phyloP scores from a whole-genome alignment of 306 rosid genomes.

The Vigna angularis region DNA sequence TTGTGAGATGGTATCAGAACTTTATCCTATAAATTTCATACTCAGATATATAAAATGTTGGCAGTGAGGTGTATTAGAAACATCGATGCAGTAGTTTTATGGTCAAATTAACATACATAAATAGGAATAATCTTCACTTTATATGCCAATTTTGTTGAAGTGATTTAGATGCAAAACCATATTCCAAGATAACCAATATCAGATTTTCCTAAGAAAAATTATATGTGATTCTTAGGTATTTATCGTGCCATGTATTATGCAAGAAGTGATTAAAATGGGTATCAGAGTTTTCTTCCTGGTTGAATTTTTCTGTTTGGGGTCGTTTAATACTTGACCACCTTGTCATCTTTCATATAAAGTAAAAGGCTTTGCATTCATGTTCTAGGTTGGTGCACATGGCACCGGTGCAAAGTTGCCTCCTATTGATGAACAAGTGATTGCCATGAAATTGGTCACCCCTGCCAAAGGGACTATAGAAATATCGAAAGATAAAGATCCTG shows the following conservation, averaged over 20 bases:
- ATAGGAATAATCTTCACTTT: too few species aligned
- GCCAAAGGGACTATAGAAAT: constrained; percentile 90
- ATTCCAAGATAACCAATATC: not conserved
- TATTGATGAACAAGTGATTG: constrained; percentile 91
- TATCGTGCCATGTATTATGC: not conserved
- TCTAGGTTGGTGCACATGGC: constrained; percentile 98
- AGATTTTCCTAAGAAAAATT: not conserved
- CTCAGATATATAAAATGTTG: too few species aligned
- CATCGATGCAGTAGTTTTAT: not conserved
- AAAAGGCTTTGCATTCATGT: constrained; percentile 22
- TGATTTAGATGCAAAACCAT: too few species aligned
- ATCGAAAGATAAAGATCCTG: constrained; percentile 86
- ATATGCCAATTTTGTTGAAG: too few species aligned
- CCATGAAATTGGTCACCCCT: constrained; percentile 94
- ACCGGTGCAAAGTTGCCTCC: constrained; percentile 97
- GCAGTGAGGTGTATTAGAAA: too few species aligned
- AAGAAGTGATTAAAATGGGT: constrained; percentile 7
- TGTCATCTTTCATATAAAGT: not conserved
- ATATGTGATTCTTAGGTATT: not conserved
- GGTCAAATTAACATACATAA: not conserved
- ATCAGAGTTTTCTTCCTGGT: constrained; percentile 7
- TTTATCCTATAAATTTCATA: too few species aligned
- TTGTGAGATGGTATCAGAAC: too few species aligned
- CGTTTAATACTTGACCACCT: constrained; percentile 1
- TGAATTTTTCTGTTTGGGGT: constrained; percentile 8